phyloP scores from a whole-genome alignment of 164 flowering plant species.

The Paratinospora sagittata region DNA sequence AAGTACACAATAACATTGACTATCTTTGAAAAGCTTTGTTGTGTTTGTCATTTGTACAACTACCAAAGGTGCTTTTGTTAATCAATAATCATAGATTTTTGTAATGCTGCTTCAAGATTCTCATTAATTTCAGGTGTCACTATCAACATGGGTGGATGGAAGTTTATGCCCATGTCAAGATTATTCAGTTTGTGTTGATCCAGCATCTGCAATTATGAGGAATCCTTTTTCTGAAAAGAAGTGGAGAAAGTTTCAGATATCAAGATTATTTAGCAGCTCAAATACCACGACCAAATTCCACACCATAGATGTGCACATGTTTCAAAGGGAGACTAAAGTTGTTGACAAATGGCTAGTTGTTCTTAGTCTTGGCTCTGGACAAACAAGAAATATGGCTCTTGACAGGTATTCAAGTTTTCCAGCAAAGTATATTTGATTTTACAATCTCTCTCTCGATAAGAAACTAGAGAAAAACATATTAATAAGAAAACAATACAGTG shows the following conservation, averaged over 20 bases:
- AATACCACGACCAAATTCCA: constrained; percentile 64
- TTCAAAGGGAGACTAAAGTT: constrained; percentile 42
- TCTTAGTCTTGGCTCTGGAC: constrained; percentile 94
- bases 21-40: background rate
- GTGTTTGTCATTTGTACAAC: background rate
- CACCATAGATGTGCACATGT: constrained; percentile 51
- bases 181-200: constrained; percentile 56
- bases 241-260: constrained; percentile 93
- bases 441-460: no score
- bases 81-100: background rate
- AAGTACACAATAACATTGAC: background rate
- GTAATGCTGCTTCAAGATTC: background rate
- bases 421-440: background rate
- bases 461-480: no score
- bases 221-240: constrained; percentile 97
- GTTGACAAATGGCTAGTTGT: constrained; percentile 84
- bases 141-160: constrained; percentile 84
- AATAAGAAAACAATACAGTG: no score
- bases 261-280: constrained; percentile 84
- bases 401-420: constrained; percentile 60
- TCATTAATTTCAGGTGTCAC: constrained; percentile 51
- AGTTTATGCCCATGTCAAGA: constrained; percentile 40
- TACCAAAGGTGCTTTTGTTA: background rate
- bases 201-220: constrained; percentile 54
- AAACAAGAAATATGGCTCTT: constrained; percentile 99